These are phyloP conservation scores for Celoporthe dispersa DNA, from an alignment of 2,329 filamentous ascomycete species.

Conservation along the genomic window DNA sequence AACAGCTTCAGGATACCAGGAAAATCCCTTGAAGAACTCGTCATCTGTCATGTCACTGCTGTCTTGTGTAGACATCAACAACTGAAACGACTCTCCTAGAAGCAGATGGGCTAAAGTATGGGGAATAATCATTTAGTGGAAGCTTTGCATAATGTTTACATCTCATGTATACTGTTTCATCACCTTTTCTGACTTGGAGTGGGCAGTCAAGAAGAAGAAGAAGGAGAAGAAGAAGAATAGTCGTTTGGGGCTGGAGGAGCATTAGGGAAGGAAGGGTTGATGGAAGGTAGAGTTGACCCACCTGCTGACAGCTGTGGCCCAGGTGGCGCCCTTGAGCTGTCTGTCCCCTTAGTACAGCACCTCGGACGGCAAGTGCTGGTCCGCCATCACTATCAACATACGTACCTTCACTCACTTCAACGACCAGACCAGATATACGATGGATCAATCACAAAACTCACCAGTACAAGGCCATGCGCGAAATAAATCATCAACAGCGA, in stretches of 20 bases:
- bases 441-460: slow-evolving; percentile 30
- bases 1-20: no score
- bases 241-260: no score
- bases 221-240: no score
- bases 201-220: background rate
- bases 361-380: background rate
- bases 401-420: background rate
- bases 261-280: no score
- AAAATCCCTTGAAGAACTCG: no score
- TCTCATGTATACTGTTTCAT: background rate
- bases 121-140: no score
- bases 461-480: slow-evolving; percentile 38
- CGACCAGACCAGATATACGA: slow-evolving; percentile 12
- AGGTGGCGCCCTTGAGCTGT: background rate
- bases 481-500: slow-evolving; percentile 44
- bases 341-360: background rate
- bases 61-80: no score
- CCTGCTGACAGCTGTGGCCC: background rate
- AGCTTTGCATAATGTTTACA: background rate
- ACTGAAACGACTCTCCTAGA: no score
- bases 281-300: background rate
- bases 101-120: no score
- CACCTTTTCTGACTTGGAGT: background rate
- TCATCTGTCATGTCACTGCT: no score
- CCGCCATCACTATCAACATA: background rate